These are phyloP conservation scores for Alternaria hordeiaustralica DNA, from an alignment of 2,329 filamentous ascomycete species.

Conservation along the genomic window DNA sequence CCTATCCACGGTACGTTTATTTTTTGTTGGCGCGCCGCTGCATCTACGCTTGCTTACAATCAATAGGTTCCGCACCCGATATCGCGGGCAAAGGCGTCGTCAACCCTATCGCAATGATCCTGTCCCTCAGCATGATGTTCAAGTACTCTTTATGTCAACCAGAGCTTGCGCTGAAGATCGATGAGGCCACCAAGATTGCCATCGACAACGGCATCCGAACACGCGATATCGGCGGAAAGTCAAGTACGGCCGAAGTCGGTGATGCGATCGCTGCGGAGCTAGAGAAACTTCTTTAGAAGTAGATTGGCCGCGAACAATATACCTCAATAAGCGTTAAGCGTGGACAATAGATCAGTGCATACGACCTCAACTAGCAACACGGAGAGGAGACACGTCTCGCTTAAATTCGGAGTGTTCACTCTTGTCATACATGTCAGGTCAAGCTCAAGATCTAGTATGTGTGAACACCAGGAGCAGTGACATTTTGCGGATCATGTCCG, in stretches of 20 bases:
- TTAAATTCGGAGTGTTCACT: background rate
- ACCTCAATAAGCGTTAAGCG: background rate
- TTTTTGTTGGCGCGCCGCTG: background rate
- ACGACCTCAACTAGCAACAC: background rate
- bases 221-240: constrained; percentile 81
- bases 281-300: constrained; percentile 65
- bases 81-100: constrained; percentile 92
- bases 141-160: constrained; percentile 87
- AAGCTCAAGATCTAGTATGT: background rate
- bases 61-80: constrained; percentile 81
- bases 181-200: constrained; percentile 78
- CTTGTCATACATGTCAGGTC: background rate
- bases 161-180: constrained; percentile 77
- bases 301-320: constrained; percentile 4
- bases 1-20: constrained; percentile 81
- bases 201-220: constrained; percentile 82
- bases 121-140: constrained; percentile 95
- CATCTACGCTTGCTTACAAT: constrained; percentile 15
- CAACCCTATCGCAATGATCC: constrained; percentile 89
- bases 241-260: constrained; percentile 78
- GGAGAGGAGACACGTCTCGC: background rate
- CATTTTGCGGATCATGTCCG: background rate
- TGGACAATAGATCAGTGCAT: background rate
- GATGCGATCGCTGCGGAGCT: constrained; percentile 81
- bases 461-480: background rate